phyloP scores from a whole-genome alignment of 257 asterid genomes.

The Rhazya stricta region DNA sequence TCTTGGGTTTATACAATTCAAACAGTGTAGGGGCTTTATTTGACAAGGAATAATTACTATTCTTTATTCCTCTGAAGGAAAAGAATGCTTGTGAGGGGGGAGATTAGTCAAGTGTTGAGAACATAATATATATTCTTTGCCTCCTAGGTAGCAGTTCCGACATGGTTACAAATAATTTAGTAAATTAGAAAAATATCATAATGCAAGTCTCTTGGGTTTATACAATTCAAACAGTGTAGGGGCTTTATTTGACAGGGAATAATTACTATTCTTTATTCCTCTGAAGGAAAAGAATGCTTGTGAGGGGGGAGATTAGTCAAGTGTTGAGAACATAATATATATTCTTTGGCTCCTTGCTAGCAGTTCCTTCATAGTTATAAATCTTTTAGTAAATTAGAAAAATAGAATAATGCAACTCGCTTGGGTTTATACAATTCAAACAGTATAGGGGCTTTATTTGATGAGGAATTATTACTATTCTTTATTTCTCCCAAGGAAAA shows the following conservation, averaged over 20 bases:
- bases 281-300: not conserved
- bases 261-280: no score
- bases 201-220: not conserved
- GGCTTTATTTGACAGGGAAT: not conserved
- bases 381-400: not conserved
- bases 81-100: not conserved
- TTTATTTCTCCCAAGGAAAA: not conserved
- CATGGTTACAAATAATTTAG: not conserved
- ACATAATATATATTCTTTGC: no score
- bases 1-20: not conserved
- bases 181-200: not conserved
- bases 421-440: not conserved
- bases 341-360: not conserved
- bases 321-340: not conserved
- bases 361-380: not conserved
- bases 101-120: no score
- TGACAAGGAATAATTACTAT: no score
- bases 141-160: not conserved
- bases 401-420: not conserved
- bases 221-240: not conserved
- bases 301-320: no score
- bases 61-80: no score
- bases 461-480: no score
- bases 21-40: not conserved
- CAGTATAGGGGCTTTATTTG: not conserved